A percentile compares a stretch with the other conserved stretches of the same genome.
Evolutionary conservation across 179 eudicot genomes (phyloP).

Genomic region (Camellia oleifera): DNA sequence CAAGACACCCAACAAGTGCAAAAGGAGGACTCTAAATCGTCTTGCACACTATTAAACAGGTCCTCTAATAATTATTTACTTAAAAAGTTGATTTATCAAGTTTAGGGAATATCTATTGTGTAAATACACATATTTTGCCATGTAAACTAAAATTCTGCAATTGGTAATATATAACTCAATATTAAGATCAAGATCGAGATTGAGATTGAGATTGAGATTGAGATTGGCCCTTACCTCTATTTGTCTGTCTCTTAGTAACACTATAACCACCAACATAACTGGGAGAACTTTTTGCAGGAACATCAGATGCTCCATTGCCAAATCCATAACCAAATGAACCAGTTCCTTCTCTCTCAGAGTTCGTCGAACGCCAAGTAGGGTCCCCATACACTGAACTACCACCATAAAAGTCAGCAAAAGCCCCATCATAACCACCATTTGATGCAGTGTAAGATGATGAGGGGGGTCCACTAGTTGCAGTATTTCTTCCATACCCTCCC

Average conservation of each 20-base stretch:
- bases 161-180: neutral
- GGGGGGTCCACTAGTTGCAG: constrained; percentile 38
- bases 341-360: constrained; percentile 61
- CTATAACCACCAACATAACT: constrained; percentile 65
- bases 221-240: constrained; percentile 38
- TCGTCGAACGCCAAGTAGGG: constrained; percentile 62
- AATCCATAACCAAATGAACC: constrained; percentile 70
- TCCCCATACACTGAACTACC: constrained; percentile 59
- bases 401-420: constrained; percentile 58
- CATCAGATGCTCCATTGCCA: constrained; percentile 53
- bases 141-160: neutral
- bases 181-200: neutral
- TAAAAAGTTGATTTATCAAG: neutral
- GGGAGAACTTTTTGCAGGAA: constrained; percentile 51
- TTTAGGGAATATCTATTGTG: neutral
- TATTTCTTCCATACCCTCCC: constrained; percentile 57
- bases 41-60: neutral
- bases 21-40: neutral
- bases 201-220: neutral
- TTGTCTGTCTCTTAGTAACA: constrained; percentile 51
- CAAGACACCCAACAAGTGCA: neutral
- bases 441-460: constrained; percentile 48
- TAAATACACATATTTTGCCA: neutral
- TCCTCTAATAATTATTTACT: neutral
- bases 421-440: constrained; percentile 59